Evolutionary conservation across 495 filamentous ascomycete genomes (phyloP), one percentile per base, ranked within the genome.

Genomic region (Glonium stellatum): DNA sequence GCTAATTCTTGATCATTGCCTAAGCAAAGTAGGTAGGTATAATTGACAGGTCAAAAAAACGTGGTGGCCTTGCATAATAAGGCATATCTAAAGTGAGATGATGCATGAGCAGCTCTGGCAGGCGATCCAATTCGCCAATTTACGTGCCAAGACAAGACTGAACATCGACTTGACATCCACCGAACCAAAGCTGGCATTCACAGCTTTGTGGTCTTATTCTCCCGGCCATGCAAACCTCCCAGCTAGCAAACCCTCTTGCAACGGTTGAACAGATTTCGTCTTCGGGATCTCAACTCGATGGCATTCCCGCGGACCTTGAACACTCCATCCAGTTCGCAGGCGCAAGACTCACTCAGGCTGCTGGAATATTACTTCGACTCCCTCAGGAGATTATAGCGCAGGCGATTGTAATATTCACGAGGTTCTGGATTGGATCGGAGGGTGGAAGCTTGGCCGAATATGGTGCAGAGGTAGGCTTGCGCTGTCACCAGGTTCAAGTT

Each of bases 351-450:
- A 95, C 89, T 11, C 95, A 97, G 71, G 82, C 88, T 18, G 90
- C 93, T 11, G 95, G 93, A 5, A 77, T 96, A 6, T 80, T 97
- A 8, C 79, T 98, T 2, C 82, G 88, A 44, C 75, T 97, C 51
- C 88, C 92, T 0, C 95, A 97, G 67, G 89, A 92, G 57, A 82
- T 90, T 50, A 90, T 95, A 27, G 87, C 91, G 13, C 89, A 91
- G 66, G 89, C 93, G 1, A 87, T 91, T 66, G 83, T 98, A n/a
- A 75, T 93, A 0, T 83, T 95, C 31, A 87, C 85, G n/a, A 80
- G 93, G 5, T 96, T 92, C 76, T 97, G 88, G 84, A 74, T 91
- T 5, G 83, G 84, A 0, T 67, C 80, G 0, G 84, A 86, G 49
- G 83, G 83, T 11, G 83, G 83, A 3, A 87, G 84, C 66, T 71